Conservation (phyloP, 2,329 filamentous ascomycete species). For the Fusarium sp. region DNA sequence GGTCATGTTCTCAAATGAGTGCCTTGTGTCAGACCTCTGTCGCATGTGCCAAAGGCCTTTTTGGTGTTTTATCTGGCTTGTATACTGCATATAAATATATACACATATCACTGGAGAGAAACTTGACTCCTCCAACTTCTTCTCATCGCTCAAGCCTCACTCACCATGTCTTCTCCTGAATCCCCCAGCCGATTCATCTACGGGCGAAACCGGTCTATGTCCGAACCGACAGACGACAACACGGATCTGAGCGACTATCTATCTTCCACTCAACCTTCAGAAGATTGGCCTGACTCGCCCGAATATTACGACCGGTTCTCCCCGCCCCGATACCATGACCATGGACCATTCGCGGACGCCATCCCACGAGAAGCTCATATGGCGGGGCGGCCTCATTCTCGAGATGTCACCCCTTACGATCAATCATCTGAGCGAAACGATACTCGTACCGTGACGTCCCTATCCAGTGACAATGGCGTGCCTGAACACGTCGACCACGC, state of each 20-base stretch:
- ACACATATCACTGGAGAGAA: background rate
- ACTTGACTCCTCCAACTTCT: background rate
- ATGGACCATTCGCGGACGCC: background rate
- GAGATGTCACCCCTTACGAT: background rate
- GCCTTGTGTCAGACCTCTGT: background rate
- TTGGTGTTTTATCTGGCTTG: background rate
- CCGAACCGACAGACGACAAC: background rate
- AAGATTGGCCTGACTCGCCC: background rate
- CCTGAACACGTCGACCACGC: background rate
- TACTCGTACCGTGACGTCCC: background rate
- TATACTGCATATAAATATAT: background rate
- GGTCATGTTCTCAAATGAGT: background rate
- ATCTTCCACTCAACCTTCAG: background rate
- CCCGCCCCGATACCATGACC: background rate
- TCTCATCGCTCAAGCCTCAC: background rate
- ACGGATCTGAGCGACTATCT: background rate
- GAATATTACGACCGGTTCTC: background rate
- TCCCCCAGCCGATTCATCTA: constrained; percentile 10
- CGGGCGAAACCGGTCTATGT: background rate
- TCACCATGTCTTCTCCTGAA: background rate
- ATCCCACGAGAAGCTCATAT: background rate
- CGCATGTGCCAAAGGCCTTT: background rate
- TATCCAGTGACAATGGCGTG: background rate
- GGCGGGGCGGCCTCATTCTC: background rate
- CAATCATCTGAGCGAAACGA: background rate